These are phyloP conservation scores for Cornus florida DNA, from an alignment of 148 eudicot species.

Conservation along the genomic window DNA sequence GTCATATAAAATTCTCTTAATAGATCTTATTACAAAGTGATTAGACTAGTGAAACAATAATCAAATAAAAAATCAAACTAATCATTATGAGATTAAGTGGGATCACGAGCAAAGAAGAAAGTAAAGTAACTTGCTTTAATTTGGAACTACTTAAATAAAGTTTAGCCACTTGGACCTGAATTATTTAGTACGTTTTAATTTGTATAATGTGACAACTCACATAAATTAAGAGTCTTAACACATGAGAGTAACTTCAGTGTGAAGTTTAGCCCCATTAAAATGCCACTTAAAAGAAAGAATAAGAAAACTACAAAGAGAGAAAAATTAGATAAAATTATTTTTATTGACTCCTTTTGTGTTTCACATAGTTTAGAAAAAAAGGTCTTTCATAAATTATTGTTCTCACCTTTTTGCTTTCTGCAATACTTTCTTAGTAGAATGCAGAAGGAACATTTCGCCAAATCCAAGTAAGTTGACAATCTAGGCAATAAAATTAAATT, in stretches of 20 bases:
- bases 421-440: neutral
- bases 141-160: slow-evolving; percentile 17
- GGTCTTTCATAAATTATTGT: neutral
- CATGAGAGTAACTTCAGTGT: slow-evolving; percentile 1
- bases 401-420: neutral
- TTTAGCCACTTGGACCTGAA: slow-evolving; percentile 1
- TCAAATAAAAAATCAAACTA: neutral
- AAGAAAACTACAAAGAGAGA: neutral
- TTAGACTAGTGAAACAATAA: neutral
- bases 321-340: too few relatives aligned
- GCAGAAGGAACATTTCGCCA: slow-evolving; percentile 6
- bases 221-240: neutral
- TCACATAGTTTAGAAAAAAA: neutral
- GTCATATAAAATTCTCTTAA: neutral
- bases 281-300: neutral
- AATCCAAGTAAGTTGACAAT: slow-evolving; percentile 9
- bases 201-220: too few relatives aligned
- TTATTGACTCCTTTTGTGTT: neutral
- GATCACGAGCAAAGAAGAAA: neutral
- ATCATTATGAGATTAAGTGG: slow-evolving; percentile 6
- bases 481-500: neutral
- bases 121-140: neutral
- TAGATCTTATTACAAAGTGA: slow-evolving; percentile 3
- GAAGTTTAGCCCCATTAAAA: slow-evolving; percentile 1
- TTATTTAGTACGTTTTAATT: neutral